Base-by-base conservation (phyloP, 305 asterid genomes). In the Fraxinus sp. region DNA sequence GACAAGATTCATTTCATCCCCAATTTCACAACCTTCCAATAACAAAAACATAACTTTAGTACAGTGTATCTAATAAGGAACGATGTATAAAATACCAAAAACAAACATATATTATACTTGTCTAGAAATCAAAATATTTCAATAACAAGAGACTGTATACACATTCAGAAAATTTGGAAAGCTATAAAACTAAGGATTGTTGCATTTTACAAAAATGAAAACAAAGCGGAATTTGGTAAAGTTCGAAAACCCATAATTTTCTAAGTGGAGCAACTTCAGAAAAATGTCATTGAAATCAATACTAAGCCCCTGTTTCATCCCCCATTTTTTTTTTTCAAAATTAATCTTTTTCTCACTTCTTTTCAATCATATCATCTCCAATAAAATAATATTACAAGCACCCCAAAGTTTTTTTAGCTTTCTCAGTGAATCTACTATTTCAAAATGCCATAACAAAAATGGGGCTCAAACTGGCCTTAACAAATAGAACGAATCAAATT, bases 11-110 rank as follows among this genome's bases (percentile, higher is more conserved):
- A 84, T 86, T 80, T 80, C 85, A 82, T 83, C 78, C 80, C 83
- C 70, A 80, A 83, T 76, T 37, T 62, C 86, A 81, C 74, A 82
- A 84, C 89, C 91, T 87, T 78, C 55, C 41, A 80, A 83, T 24
- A 22, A 28, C 73, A 80, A 77, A 44, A 79, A 28, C 5, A 55
- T 24, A 26, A 35, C 57, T 24, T 79, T n/a, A 68, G 77, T 36
- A 36, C 78, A 36, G 59, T 78, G 20, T 14, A 3, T 59, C 74
- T 33, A 82, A 72, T 52, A 22, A 16, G 32, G 28, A 81, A 57
- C 26, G 62, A 1, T 11, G 22, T 9, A 13, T 76, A 76, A 24
- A 74, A 24, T 68, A 24, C 35, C 70, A 46, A 46, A 39, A 62
- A 77, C 18, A 55, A 28, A 55, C 36, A 59, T 74, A 9, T 16